Evolutionary conservation across 352 stramenopile genomes (phyloP), one percentile per base, ranked within the genome.

Genomic region (Phytophthora cryptogea): DNA sequence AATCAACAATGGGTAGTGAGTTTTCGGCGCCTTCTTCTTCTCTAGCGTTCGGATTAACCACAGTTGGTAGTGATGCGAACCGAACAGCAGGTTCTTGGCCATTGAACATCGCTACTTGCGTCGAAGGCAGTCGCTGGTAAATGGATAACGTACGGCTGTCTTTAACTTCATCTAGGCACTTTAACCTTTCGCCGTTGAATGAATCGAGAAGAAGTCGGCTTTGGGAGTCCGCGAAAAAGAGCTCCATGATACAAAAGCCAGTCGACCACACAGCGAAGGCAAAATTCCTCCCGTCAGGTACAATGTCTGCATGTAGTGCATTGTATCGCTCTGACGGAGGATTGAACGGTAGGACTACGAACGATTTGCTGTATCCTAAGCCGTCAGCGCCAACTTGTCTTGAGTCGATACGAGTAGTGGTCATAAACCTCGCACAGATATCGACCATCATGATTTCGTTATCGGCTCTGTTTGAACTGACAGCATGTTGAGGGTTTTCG

Each of bases 201-300:
- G 32, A 40, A 45, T 52, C 40, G 33, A 62, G 66, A 30, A 56
- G 41, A 33, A 77, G 41, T 16, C 68, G 71, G n/a, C 53, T 49
- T 17, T 63, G 45, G 4, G 64, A 42, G 41, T 62, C 54, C 8
- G 60, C 55, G 13, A 75, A 63, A 35, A 80, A 61, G 8, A 72
- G 40, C 32, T 80, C 71, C 45, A 80, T 30, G 43, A 76, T 67
- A 42, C 56, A 76, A 56, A 76, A 78, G 0, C 68, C 72, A 13
- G 51, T 80, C 23, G 72, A 76, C 48, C 72, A 78, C 23, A 80
- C 68, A 27, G 59, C 42, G 41, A 78, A 76, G 11, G 57, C 31
- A 26, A 80, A 50, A 40, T 54, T 68, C 16, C 72, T 65, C 17
- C 54, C 67, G 20, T 59, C 39, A 28, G 8, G 13, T 32, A 45